phyloP scores from a whole-genome alignment of 2,329 filamentous ascomycete species.

The Clarireedia hainanense region DNA sequence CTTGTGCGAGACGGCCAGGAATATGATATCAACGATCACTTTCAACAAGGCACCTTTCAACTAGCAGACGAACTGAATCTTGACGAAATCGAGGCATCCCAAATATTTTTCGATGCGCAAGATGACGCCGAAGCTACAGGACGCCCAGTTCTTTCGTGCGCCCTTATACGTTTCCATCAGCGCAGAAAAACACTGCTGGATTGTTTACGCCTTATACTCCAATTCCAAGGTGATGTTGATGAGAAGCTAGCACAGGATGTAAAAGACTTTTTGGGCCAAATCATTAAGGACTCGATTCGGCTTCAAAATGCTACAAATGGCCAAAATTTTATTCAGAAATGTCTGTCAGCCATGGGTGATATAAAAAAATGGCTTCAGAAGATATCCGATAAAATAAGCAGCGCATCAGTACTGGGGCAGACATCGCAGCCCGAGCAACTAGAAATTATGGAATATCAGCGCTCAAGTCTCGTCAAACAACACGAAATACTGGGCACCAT shows the following conservation, averaged over 20 bases:
- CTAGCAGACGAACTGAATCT: conserved; percentile 84
- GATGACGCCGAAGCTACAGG: conserved; percentile 61
- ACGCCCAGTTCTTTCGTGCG: conserved; percentile 66
- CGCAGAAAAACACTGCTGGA: conserved; percentile 77
- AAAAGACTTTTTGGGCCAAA: conserved; percentile 45
- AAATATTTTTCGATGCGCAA: conserved; percentile 66
- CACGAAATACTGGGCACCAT: conserved; percentile 85
- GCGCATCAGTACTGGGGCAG: conserved; percentile 66
- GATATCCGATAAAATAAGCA: conserved; percentile 68
- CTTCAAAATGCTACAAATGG: conserved; percentile 33
- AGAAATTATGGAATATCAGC: conserved; percentile 75
- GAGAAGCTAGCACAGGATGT: conserved; percentile 38
- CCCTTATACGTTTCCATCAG: conserved; percentile 82
- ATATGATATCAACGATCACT: conserved; percentile 77
- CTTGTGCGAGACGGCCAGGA: conserved; percentile 64
- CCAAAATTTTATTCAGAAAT: conserved; percentile 61
- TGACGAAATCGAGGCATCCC: conserved; percentile 79
- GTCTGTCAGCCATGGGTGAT: conserved; percentile 65
- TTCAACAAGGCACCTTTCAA: conserved; percentile 73
- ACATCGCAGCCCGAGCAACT: conserved; percentile 53
- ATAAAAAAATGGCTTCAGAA: conserved; percentile 71
- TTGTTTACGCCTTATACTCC: conserved; percentile 71
- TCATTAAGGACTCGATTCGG: conserved; percentile 15
- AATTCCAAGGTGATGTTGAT: conserved; percentile 37
- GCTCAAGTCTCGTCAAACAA: conserved; percentile 73